Percentiles rank a stretch among this genome's conserved stretches.
Conservation (phyloP, 1,284 basidiomycete species). For the Somion occarium region DNA sequence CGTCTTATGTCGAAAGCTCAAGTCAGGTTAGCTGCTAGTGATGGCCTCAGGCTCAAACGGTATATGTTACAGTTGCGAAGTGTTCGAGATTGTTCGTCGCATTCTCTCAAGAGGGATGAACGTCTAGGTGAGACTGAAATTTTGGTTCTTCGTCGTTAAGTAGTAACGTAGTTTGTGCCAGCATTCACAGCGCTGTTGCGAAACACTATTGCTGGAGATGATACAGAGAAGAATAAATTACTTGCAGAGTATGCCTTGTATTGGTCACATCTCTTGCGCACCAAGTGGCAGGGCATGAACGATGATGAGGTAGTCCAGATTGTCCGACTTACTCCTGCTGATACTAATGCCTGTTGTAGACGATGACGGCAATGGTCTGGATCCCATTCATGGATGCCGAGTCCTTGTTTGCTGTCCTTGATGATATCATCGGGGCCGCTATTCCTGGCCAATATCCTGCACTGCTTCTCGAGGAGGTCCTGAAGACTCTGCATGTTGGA, state of each 20-base stretch:
- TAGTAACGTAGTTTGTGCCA: background rate
- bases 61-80: background rate
- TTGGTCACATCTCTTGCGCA: background rate
- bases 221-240: conserved; percentile 10
- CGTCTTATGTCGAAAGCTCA: background rate
- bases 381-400: conserved; percentile 8
- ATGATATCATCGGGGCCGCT: background rate
- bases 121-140: background rate
- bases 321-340: background rate
- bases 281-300: background rate
- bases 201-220: conserved; percentile 27
- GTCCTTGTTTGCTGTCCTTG: conserved; percentile 1
- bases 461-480: background rate
- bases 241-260: conserved; percentile 4
- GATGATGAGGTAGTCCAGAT: background rate
- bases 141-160: background rate
- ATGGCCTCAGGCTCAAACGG: background rate
- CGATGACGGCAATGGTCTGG: conserved; percentile 11
- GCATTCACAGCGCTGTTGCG: background rate
- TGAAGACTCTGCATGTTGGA: conserved; percentile 4
- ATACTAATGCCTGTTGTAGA: conserved; percentile 2
- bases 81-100: conserved; percentile 15
- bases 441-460: background rate
- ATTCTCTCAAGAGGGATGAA: background rate
- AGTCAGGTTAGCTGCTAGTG: background rate